These are phyloP conservation scores for Colletotrichum musae DNA, from an alignment of 2,329 filamentous ascomycete species.

Conservation along the genomic window DNA sequence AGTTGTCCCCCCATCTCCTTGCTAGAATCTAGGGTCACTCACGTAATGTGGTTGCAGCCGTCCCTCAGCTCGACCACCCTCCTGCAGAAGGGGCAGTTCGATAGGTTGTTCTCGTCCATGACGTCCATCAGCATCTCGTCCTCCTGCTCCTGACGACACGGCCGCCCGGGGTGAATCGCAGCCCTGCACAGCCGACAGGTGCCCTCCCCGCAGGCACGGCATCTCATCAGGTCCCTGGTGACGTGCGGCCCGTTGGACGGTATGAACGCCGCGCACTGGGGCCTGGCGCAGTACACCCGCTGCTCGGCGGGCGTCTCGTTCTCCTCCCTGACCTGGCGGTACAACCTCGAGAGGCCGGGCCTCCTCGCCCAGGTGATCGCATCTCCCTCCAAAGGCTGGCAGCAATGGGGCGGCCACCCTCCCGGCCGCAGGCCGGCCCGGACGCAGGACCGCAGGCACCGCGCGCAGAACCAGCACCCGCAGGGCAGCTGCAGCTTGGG, in stretches of 20 bases:
- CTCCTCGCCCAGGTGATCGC: conserved; percentile 26
- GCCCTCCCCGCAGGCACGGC: conserved; percentile 31
- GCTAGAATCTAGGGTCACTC: conserved; percentile 43
- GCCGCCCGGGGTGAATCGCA: conserved; percentile 37
- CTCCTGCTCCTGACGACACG: conserved; percentile 38
- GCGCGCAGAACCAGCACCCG: conserved; percentile 39
- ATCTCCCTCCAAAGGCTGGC: conserved; percentile 32
- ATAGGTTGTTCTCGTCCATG: conserved; percentile 67
- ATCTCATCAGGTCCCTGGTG: conserved; percentile 20
- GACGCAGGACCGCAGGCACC: conserved; percentile 39
- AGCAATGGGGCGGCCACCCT: conserved; percentile 41
- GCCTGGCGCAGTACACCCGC: conserved; percentile 37
- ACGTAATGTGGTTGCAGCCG: conserved; percentile 78
- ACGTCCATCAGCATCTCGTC: conserved; percentile 54
- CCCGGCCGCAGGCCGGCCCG: conserved; percentile 32
- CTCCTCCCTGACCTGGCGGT: conserved; percentile 30
- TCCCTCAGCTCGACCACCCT: conserved; percentile 73
- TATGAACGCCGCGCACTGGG: conserved; percentile 41
- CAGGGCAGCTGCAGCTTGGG: conserved; percentile 32
- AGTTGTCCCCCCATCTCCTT: background rate
- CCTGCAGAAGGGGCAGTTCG: conserved; percentile 68
- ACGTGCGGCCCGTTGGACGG: conserved; percentile 13
- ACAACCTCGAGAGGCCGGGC: conserved; percentile 30
- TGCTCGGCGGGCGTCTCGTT: conserved; percentile 29
- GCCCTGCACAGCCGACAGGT: conserved; percentile 36